These are phyloP conservation scores for Cnidoscolus chayamansa DNA, from an alignment of 441 rosid species.

Conservation along the genomic window DNA sequence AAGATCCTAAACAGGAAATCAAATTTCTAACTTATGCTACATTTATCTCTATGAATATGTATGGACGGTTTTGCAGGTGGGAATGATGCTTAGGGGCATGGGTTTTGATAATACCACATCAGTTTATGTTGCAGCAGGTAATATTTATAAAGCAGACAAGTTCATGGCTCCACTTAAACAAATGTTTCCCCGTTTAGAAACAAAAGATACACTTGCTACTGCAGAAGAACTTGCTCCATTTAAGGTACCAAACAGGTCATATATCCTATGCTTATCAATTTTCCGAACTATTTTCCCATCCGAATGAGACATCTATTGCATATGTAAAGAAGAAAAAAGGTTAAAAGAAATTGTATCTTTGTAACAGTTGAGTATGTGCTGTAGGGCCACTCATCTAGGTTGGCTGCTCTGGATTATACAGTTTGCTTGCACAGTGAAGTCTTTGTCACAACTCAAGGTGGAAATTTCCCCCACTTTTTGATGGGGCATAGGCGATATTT, in stretches of 20 bases:
- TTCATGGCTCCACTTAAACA: constrained; percentile 83
- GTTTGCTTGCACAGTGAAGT: constrained; percentile 94
- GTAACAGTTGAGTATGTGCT: constrained; percentile 32
- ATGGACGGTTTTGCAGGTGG: constrained; percentile 54
- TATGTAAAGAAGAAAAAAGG: background rate
- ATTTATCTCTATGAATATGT: background rate
- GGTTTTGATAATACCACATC: constrained; percentile 78
- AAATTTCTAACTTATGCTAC: background rate
- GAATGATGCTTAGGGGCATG: constrained; percentile 99
- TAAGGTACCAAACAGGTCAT: constrained; percentile 47
- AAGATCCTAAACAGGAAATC: background rate
- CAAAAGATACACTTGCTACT: constrained; percentile 76
- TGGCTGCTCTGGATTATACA: constrained; percentile 93
- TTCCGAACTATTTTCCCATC: background rate
- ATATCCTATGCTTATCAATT: background rate
- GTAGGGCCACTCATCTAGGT: constrained; percentile 84
- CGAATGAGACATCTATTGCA: background rate
- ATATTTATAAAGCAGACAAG: constrained; percentile 81
- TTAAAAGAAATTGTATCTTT: constrained; percentile 14
- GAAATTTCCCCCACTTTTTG: constrained; percentile 95
- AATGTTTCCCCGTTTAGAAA: constrained; percentile 91
- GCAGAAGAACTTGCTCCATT: constrained; percentile 81
- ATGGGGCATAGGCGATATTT: constrained; percentile 91
- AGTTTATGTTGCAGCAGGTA: constrained; percentile 86
- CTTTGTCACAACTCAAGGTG: constrained; percentile 96